Base-by-base conservation (phyloP, 1,284 basidiomycete species). In the Schizophyllum amplum region DNA sequence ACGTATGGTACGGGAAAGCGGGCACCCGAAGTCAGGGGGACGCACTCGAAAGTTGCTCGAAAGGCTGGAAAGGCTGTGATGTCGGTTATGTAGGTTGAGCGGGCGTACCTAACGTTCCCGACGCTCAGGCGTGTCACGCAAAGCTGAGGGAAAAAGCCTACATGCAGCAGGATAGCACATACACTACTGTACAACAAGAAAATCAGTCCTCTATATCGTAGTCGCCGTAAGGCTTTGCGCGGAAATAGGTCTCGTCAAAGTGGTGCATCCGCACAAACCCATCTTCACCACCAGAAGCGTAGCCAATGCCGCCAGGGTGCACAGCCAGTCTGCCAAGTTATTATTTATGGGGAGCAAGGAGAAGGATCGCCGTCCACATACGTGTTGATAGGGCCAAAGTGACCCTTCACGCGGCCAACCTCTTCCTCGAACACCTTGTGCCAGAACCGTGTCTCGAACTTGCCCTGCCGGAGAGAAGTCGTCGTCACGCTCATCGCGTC, bases 381-480 rank as follows among this genome's bases (percentile, higher is more conserved):
- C 81, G 97, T 98, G 77, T 99, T 99, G 75, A 98, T 91, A 53
- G 97, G 96, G 47, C 96, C 96, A 73, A 98, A 94, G 70, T 97
- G 94, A 22, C 94, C 94, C 71, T 94, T 98, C 60, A 99, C 94
- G 46, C 95, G 85, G 22, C 95, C 94, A 59, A 98, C 90, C 72
- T 99, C 96, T 78, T 99, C 96, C 72, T 98, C 96, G 66, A 98
- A 94, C 49, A 99, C 82, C 68, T 92, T 94, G 79, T 99, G 96
- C 94, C 94, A 99, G 78, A 99, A 98, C 52, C 95, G 82, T 3
- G 94, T 94, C 76, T 99, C 97, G 72, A 99, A 99, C 73, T 97
- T 96, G 47, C 96, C 97, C 70, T 97, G 92, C 57, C 96, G 84
- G 42, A 87, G 71, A 5, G 91, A 93, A 1, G 96, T 99, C 4